Evolutionary conservation across 805 yeast genomes (phyloP).

Genomic region (Torulaspora microellipsoides): DNA sequence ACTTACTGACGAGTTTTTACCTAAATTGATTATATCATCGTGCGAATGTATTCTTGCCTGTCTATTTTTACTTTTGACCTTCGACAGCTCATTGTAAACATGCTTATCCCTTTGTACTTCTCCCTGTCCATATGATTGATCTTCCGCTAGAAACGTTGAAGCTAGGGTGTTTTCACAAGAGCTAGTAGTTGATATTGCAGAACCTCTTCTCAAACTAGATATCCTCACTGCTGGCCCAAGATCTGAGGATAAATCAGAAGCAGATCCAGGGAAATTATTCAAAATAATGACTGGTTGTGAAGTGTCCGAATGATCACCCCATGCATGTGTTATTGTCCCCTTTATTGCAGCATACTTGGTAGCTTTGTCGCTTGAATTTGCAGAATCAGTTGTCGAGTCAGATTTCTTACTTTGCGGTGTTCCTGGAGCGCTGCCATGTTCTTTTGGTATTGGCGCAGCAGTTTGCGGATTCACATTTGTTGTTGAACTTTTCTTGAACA

Average conservation of each 20-base stretch:
- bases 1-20: slow-evolving; percentile 10
- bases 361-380: slow-evolving; percentile 8
- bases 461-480: slow-evolving; percentile 11
- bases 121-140: slow-evolving; percentile 2
- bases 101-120: slow-evolving; percentile 9
- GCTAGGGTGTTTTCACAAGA: slow-evolving; percentile 3
- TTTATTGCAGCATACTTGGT: slow-evolving; percentile 35
- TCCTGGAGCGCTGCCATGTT: slow-evolving; percentile 12
- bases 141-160: slow-evolving; percentile 1
- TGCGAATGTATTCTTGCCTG: slow-evolving; percentile 30
- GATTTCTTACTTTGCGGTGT: slow-evolving; percentile 11
- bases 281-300: slow-evolving; percentile 22
- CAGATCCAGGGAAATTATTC: slow-evolving; percentile 11
- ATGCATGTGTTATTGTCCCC: slow-evolving; percentile 48
- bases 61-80: slow-evolving; percentile 24
- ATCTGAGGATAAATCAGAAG: slow-evolving; percentile 4
- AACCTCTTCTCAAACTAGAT: slow-evolving; percentile 8
- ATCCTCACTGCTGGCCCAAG: slow-evolving; percentile 21
- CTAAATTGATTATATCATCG: slow-evolving; percentile 25
- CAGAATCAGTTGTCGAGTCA: slow-evolving; percentile 19
- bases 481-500: slow-evolving; percentile 27
- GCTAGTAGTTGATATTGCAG: slow-evolving; percentile 3
- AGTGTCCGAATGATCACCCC: slow-evolving; percentile 37
- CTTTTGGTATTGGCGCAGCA: slow-evolving; percentile 1
- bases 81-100: slow-evolving; percentile 12